Conservation (phyloP, 805 yeast genomes). For the Metschnikowia kunwiensis region DNA sequence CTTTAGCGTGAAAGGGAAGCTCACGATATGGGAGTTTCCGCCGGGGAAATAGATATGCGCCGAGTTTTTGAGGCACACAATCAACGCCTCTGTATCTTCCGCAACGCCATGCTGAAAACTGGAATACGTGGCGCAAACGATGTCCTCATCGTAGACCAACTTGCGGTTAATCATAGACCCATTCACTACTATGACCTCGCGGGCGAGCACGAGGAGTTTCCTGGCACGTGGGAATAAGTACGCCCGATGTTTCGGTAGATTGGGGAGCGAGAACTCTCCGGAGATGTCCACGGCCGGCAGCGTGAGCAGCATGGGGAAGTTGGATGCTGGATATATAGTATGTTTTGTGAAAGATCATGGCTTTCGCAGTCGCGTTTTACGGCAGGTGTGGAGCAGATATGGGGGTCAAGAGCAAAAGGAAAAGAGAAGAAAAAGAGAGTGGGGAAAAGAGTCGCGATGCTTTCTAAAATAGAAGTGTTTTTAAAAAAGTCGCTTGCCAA, state of each 20-base stretch:
- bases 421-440: too few species aligned
- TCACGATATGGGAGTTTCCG: slow-evolving; percentile 58
- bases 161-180: slow-evolving; percentile 50
- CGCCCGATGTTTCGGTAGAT: slow-evolving; percentile 19
- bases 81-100: slow-evolving; percentile 39
- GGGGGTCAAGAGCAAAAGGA: too few species aligned
- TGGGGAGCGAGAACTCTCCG: slow-evolving; percentile 25
- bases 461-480: too few species aligned
- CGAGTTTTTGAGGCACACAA: slow-evolving; percentile 56
- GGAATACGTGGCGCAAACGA: slow-evolving; percentile 62
- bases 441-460: too few species aligned
- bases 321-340: too few species aligned
- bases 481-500: too few species aligned
- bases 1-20: slow-evolving; percentile 65
- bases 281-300: slow-evolving; percentile 35
- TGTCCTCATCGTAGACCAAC: slow-evolving; percentile 47
- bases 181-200: slow-evolving; percentile 46
- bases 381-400: too few species aligned
- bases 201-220: slow-evolving; percentile 34
- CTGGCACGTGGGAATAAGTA: slow-evolving; percentile 28
- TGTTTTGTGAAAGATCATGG: too few species aligned
- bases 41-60: slow-evolving; percentile 60
- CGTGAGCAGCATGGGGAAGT: slow-evolving; percentile 18
- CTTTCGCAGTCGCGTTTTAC: too few species aligned
- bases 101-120: slow-evolving; percentile 34